Conservation (phyloP, 225 moss, liverwort and hornwort species). For the Sphagnum contortum region DNA sequence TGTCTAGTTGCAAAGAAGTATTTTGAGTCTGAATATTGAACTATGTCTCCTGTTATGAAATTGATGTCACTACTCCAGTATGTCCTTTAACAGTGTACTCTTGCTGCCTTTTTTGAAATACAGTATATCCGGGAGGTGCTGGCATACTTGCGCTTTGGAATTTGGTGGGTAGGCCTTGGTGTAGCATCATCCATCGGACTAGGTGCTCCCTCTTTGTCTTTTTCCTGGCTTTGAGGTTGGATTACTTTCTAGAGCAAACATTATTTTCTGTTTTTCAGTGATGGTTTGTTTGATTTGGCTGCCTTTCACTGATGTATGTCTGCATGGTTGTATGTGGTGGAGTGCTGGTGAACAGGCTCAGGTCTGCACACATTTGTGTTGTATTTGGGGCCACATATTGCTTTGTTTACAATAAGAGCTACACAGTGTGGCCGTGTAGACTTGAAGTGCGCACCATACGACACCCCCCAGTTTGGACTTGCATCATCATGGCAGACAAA, state of each 20-base stretch:
- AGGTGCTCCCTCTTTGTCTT: constrained; percentile 10
- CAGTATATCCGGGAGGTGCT: constrained; percentile 57
- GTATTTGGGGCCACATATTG: constrained; percentile 80
- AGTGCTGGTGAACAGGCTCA: constrained; percentile 27
- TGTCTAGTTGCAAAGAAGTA: too few relatives aligned
- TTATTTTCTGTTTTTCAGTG: neutral
- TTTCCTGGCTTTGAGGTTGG: neutral
- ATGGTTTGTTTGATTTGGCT: neutral
- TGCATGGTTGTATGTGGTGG: too few relatives aligned
- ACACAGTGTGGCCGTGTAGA: constrained; percentile 85
- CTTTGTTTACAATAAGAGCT: constrained; percentile 64
- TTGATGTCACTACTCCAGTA: too few relatives aligned
- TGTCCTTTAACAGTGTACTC: too few relatives aligned
- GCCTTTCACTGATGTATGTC: neutral
- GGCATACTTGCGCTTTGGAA: constrained; percentile 49
- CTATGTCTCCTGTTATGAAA: neutral
- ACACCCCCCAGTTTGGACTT: constrained; percentile 80
- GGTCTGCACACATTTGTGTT: constrained; percentile 86
- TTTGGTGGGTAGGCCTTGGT: constrained; percentile 88
- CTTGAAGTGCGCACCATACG: constrained; percentile 71
- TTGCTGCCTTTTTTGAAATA: neutral
- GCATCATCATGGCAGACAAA: constrained; percentile 65
- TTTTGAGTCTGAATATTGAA: too few relatives aligned
- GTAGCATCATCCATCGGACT: constrained; percentile 87
- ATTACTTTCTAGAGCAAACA: neutral